These are phyloP conservation scores for Kondoa subrosea DNA, from an alignment of 768 basidiomycete species.

Conservation along the genomic window DNA sequence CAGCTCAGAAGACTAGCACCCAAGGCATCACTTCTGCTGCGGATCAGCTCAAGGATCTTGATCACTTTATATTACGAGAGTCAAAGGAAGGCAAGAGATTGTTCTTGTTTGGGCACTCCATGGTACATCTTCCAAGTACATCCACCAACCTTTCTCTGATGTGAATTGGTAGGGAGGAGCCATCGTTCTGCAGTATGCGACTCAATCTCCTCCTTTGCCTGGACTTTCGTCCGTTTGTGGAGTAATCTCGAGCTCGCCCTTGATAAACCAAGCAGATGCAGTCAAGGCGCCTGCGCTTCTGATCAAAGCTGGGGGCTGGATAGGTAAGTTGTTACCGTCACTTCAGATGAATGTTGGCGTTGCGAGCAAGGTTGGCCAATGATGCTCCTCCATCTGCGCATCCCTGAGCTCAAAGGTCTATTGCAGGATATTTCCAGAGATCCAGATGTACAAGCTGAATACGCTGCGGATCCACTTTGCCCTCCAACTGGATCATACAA, in stretches of 20 bases:
- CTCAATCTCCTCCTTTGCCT: neutral
- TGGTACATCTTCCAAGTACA: neutral
- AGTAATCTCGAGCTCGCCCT: constrained; percentile 11
- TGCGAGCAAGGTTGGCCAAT: neutral
- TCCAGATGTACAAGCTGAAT: constrained; percentile 10
- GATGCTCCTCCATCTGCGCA: neutral
- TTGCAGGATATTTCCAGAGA: constrained; percentile 21
- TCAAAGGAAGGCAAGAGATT: neutral
- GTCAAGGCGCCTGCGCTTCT: neutral
- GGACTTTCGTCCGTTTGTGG: constrained; percentile 8
- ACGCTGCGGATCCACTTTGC: constrained; percentile 25
- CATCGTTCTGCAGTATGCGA: constrained; percentile 10
- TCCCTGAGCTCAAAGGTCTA: neutral
- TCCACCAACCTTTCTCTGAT: neutral
- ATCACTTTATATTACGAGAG: constrained; percentile 20
- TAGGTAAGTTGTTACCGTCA: constrained; percentile 10
- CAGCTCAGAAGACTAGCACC: constrained; percentile 15
- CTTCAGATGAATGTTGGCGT: constrained; percentile 12
- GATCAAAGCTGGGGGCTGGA: constrained; percentile 4
- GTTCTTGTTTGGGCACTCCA: constrained; percentile 22
- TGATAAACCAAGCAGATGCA: constrained; percentile 8
- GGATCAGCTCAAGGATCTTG: constrained; percentile 23
- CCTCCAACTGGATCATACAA: constrained; percentile 16
- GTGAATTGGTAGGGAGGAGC: constrained; percentile 9
- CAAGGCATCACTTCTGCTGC: constrained; percentile 21